Evolutionary conservation across 371 early-diverging fungal species (phyloP).

Genomic region (Mortierella sp.): DNA sequence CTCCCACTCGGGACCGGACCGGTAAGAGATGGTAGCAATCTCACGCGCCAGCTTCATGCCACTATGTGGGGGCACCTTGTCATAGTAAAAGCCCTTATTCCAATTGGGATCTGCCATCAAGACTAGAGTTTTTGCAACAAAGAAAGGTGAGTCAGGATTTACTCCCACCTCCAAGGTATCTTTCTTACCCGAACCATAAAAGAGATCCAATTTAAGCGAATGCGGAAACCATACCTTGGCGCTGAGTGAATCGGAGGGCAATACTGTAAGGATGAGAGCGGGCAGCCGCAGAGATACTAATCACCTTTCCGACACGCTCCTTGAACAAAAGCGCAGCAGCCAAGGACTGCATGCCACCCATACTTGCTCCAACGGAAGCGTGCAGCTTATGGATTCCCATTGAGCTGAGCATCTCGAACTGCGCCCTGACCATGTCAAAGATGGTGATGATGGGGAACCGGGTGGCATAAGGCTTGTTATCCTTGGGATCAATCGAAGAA

Average conservation of each 20-base stretch:
- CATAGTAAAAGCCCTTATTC: slow-evolving; percentile 94
- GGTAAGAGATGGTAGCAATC: slow-evolving; percentile 90
- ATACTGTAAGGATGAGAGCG: slow-evolving; percentile 97
- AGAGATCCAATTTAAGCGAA: background rate
- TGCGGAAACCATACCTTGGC: slow-evolving; percentile 70
- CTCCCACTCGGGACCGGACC: slow-evolving; percentile 98
- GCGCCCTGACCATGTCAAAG: slow-evolving; percentile 96
- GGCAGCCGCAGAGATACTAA: slow-evolving; percentile 93
- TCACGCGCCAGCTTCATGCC: slow-evolving; percentile 97
- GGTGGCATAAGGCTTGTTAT: slow-evolving; percentile 86
- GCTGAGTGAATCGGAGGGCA: slow-evolving; percentile 91
- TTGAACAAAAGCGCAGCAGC: slow-evolving; percentile 89
- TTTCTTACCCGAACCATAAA: background rate
- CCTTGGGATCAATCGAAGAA: slow-evolving; percentile 79
- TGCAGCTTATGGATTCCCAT: slow-evolving; percentile 87
- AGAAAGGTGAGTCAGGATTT: background rate
- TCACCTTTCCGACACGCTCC: slow-evolving; percentile 83
- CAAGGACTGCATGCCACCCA: slow-evolving; percentile 97
- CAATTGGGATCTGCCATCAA: slow-evolving; percentile 97
- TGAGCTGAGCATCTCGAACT: slow-evolving; percentile 85
- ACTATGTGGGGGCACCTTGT: slow-evolving; percentile 90
- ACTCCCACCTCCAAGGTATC: background rate
- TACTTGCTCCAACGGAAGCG: slow-evolving; percentile 93
- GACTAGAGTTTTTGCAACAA: slow-evolving; percentile 58
- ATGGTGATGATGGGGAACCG: slow-evolving; percentile 93